Evolutionary conservation across 2,329 filamentous ascomycete genomes (phyloP).

Genomic region (Pseudovirgaria hyperparasitica): DNA sequence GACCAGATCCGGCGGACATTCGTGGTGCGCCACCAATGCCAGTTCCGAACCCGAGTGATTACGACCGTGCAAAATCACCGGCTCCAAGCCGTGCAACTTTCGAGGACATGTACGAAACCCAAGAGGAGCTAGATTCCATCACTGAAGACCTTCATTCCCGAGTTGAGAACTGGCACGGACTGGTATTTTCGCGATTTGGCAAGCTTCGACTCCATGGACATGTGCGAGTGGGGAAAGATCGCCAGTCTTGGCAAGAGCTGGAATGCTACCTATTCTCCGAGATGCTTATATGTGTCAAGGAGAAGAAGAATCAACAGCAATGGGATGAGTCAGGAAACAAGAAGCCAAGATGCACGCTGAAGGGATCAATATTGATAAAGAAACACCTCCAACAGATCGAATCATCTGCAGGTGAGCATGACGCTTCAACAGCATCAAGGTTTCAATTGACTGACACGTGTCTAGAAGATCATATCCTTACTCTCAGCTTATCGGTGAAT

Average conservation of each 20-base stretch:
- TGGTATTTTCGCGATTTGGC: slow-evolving; percentile 87
- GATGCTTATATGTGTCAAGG: slow-evolving; percentile 99
- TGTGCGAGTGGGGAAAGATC: slow-evolving; percentile 89
- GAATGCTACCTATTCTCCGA: slow-evolving; percentile 96
- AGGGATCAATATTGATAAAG: slow-evolving; percentile 96
- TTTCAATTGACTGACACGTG: slow-evolving; percentile 1
- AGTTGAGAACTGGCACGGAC: slow-evolving; percentile 97
- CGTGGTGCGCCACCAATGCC: slow-evolving; percentile 38
- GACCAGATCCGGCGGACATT: slow-evolving; percentile 69
- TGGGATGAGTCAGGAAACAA: slow-evolving; percentile 52
- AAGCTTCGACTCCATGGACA: slow-evolving; percentile 82
- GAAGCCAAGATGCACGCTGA: slow-evolving; percentile 70
- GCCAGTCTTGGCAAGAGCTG: slow-evolving; percentile 90
- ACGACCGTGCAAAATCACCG: slow-evolving; percentile 44
- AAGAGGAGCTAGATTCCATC: slow-evolving; percentile 67
- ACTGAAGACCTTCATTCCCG: slow-evolving; percentile 72
- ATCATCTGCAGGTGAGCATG: slow-evolving; percentile 33
- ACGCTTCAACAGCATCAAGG: slow-evolving; percentile 1
- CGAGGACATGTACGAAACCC: slow-evolving; percentile 54
- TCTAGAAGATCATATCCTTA: slow-evolving; percentile 70
- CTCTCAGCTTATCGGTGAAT: slow-evolving; percentile 77
- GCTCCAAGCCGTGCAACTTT: slow-evolving; percentile 34
- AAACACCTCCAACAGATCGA: slow-evolving; percentile 94
- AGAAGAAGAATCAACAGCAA: slow-evolving; percentile 63
- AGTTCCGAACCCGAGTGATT: slow-evolving; percentile 32